A percentile compares a stretch with the other conserved stretches of the same genome.
phyloP scores from a whole-genome alignment of 306 rosid species.

The Fagus sylvatica region DNA sequence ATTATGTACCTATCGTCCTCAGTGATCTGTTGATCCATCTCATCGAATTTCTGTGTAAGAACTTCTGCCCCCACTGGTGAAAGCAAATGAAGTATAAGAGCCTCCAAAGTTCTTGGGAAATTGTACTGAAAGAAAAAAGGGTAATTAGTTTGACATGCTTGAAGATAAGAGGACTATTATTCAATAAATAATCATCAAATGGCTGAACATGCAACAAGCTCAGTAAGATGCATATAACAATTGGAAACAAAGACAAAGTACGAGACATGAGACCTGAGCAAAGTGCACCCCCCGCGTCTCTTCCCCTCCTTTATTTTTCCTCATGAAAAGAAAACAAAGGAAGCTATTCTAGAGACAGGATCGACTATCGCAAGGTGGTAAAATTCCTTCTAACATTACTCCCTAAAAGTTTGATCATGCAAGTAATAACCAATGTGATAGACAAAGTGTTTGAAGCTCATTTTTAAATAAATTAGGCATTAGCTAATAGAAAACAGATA shows the following conservation, averaged over 20 bases:
- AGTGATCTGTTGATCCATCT: conserved; percentile 65
- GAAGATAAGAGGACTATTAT: conserved; percentile 20
- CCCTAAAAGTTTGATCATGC: neutral
- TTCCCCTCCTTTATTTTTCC: too few relatives aligned
- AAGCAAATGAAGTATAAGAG: conserved; percentile 79
- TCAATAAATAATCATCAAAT: conserved; percentile 18
- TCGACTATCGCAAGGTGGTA: neutral
- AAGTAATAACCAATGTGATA: neutral
- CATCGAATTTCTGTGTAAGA: conserved; percentile 85
- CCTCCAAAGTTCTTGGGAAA: conserved; percentile 94
- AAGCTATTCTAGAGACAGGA: neutral
- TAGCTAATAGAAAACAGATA: neutral
- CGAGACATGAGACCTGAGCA: conserved; percentile 20
- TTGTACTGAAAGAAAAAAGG: conserved; percentile 48
- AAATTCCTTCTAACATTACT: neutral
- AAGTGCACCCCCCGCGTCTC: too few relatives aligned
- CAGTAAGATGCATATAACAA: conserved; percentile 5
- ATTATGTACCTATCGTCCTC: conserved; percentile 66
- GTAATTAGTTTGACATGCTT: conserved; percentile 24
- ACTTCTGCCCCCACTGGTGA: conserved; percentile 90
- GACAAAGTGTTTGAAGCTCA: neutral
- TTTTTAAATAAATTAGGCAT: neutral
- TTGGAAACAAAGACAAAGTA: conserved; percentile 15
- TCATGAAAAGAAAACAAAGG: neutral
- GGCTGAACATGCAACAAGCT: conserved; percentile 12